Percentiles rank a stretch among this genome's conserved stretches.
These are phyloP conservation scores for Angomonas deanei DNA, from an alignment of 208 protist genomes.

Conservation along the genomic window DNA sequence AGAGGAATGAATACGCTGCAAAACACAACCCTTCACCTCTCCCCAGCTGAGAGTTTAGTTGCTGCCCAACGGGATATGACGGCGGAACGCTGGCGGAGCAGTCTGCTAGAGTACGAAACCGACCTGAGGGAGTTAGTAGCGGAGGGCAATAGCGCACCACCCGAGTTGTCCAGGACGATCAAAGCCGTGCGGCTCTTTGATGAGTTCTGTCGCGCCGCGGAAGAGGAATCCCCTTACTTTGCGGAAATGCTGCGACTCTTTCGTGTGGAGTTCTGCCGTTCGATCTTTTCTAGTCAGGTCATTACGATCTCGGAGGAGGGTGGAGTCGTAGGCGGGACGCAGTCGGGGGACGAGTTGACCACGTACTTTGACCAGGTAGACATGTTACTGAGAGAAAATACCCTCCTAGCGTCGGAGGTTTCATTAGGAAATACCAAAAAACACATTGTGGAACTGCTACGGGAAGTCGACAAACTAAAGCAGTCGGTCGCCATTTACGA, in stretches of 20 bases:
- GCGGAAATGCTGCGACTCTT: conserved; percentile 74
- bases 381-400: conserved; percentile 64
- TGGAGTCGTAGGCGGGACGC: background rate
- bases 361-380: conserved; percentile 80
- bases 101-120: conserved; percentile 70
- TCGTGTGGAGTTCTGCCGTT: conserved; percentile 75
- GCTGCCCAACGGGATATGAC: conserved; percentile 13
- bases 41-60: conserved; percentile 30
- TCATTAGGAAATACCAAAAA: conserved; percentile 46
- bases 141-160: conserved; percentile 37
- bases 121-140: conserved; percentile 67
- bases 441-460: conserved; percentile 37
- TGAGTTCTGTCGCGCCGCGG: conserved; percentile 27
- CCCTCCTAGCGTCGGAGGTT: conserved; percentile 42
- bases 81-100: conserved; percentile 64
- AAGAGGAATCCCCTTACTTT: conserved; percentile 38
- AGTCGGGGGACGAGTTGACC: background rate
- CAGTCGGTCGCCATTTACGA: conserved; percentile 59
- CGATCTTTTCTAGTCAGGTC: conserved; percentile 42
- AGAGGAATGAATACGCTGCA: background rate
- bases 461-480: conserved; percentile 38
- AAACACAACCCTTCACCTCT: conserved; percentile 4
- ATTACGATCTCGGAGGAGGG: background rate
- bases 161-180: conserved; percentile 32
- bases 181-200: conserved; percentile 65